Percentiles rank a stretch among this genome's conserved stretches.
phyloP scores from a whole-genome alignment of 306 rosid genomes.

The Begonia peltatifolia region DNA sequence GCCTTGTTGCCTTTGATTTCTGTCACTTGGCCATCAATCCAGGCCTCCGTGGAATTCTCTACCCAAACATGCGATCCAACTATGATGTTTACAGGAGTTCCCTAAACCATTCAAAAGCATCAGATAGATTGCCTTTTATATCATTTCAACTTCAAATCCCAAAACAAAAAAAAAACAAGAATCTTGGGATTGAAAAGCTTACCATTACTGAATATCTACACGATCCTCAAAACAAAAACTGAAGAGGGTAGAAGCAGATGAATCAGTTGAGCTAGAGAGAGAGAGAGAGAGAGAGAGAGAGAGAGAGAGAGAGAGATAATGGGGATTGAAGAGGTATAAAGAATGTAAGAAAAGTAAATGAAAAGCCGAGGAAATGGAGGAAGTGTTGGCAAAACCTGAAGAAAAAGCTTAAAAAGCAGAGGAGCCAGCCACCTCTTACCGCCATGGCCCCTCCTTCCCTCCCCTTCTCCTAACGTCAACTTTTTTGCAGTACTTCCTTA shows the following conservation, averaged over 20 bases:
- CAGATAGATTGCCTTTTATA: background rate
- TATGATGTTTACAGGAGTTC: constrained; percentile 75
- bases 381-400: constrained; percentile 30
- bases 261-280: background rate
- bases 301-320: too few relatives aligned
- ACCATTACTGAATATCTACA: constrained; percentile 32
- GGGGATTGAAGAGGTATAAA: constrained; percentile 28
- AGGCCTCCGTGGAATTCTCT: constrained; percentile 56
- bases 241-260: constrained; percentile 8
- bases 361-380: constrained; percentile 44
- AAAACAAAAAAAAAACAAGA: background rate
- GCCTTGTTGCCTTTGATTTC: constrained; percentile 40
- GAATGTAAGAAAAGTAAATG: constrained; percentile 32
- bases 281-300: constrained; percentile 10
- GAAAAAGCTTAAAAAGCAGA: constrained; percentile 20
- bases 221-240: constrained; percentile 31
- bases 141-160: background rate
- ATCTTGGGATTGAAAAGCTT: constrained; percentile 5
- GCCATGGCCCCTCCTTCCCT: constrained; percentile 17
- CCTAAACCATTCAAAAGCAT: constrained; percentile 33
- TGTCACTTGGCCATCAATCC: constrained; percentile 68
- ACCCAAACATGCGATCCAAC: constrained; percentile 86
- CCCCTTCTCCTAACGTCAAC: constrained; percentile 13
- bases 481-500: constrained; percentile 3
- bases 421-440: constrained; percentile 18